phyloP scores from a whole-genome alignment of 164 flowering plant genomes.

The Vitis rotundifolia region DNA sequence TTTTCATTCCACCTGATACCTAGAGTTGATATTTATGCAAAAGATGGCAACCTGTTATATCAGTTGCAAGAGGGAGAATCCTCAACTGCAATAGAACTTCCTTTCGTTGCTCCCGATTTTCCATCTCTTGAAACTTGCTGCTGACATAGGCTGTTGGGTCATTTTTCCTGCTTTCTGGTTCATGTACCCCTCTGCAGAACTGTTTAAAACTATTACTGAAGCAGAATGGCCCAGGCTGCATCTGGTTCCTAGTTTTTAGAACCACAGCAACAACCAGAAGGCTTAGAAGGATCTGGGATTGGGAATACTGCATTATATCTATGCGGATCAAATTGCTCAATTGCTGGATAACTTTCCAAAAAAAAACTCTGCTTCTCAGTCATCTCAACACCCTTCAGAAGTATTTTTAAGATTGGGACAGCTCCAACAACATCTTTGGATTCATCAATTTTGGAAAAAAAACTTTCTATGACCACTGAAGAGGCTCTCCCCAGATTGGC shows the following conservation, averaged over 20 bases:
- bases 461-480: slow-evolving; percentile 78
- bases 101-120: too few relatives aligned
- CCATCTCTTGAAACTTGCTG: too few relatives aligned
- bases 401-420: slow-evolving; percentile 71
- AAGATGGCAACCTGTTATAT: too few relatives aligned
- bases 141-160: too few relatives aligned
- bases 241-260: slow-evolving; percentile 28
- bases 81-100: too few relatives aligned
- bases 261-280: slow-evolving; percentile 73
- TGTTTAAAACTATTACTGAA: too few relatives aligned
- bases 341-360: slow-evolving; percentile 64
- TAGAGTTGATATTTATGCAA: too few relatives aligned
- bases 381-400: slow-evolving; percentile 95
- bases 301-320: slow-evolving; percentile 83
- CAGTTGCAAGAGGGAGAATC: too few relatives aligned
- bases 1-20: too few relatives aligned
- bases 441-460: slow-evolving; percentile 53
- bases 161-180: too few relatives aligned
- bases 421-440: slow-evolving; percentile 65
- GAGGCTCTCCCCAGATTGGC: slow-evolving; percentile 94
- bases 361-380: slow-evolving; percentile 87
- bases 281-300: slow-evolving; percentile 75
- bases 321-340: slow-evolving; percentile 87
- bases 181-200: too few relatives aligned
- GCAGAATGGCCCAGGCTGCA: too few relatives aligned